Conservation (phyloP, 2,329 filamentous ascomycete species). For the Scortechinia acanthostroma region DNA sequence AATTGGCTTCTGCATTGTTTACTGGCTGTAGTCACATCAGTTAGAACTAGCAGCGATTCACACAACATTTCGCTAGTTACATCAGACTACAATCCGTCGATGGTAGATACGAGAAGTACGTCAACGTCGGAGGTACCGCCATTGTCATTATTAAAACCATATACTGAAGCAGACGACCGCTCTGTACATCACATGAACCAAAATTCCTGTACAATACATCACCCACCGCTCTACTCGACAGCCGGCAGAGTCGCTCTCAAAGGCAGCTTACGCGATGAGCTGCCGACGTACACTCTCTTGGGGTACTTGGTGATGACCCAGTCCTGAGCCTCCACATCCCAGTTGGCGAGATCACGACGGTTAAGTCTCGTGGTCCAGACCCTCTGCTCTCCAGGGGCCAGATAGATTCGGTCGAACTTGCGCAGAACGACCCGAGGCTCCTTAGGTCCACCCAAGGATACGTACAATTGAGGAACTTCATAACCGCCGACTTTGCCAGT, state of each 20-base stretch:
- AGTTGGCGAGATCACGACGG: constrained; percentile 43
- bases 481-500: constrained; percentile 39
- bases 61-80: no score
- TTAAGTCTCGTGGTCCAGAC: constrained; percentile 33
- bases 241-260: constrained; percentile 18
- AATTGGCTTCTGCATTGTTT: no score
- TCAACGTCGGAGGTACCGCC: no score
- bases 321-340: constrained; percentile 38
- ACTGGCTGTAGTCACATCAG: no score
- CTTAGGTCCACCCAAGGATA: constrained; percentile 45
- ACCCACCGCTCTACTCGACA: no score
- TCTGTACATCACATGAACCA: not conserved
- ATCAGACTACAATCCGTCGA: no score
- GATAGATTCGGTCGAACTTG: constrained; percentile 49
- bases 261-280: constrained; percentile 44
- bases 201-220: no score
- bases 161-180: not conserved
- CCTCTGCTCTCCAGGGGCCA: constrained; percentile 33
- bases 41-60: no score
- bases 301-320: constrained; percentile 37
- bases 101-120: no score
- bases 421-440: constrained; percentile 36
- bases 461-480: constrained; percentile 48
- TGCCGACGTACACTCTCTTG: constrained; percentile 47
- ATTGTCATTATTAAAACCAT: no score